Evolutionary conservation across 2,329 filamentous ascomycete genomes (phyloP).

Genomic region (Tolypocladium guangdongense): DNA sequence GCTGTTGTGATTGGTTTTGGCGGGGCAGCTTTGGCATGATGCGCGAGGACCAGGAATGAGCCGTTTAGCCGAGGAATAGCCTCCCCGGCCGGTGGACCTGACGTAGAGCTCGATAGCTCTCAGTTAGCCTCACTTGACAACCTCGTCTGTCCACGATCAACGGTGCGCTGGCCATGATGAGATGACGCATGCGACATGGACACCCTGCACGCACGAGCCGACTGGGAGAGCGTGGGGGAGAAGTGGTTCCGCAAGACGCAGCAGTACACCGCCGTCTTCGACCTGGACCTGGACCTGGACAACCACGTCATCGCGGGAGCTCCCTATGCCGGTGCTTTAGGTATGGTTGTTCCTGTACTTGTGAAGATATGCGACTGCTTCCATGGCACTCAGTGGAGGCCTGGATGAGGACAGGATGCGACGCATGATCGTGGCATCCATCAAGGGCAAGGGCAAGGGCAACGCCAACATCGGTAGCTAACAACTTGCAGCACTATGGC

Average conservation of each 20-base stretch:
- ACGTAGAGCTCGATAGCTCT: not conserved
- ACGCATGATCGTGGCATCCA: too few species aligned
- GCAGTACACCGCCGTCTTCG: conserved; percentile 87
- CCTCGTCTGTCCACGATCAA: not conserved
- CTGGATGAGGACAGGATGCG: not conserved
- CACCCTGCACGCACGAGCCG: conserved; percentile 58
- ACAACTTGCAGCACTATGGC: conserved; percentile 59
- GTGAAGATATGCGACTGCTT: too few species aligned
- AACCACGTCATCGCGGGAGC: conserved; percentile 88
- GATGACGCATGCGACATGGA: conserved; percentile 35
- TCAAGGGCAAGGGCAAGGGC: not conserved
- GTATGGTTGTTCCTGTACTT: conserved; percentile 33
- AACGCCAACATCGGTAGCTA: not conserved
- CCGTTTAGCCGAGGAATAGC: conserved; percentile 22
- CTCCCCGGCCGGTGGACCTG: conserved; percentile 1
- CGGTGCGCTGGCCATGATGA: conserved; percentile 14
- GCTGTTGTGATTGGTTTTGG: not conserved
- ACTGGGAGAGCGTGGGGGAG: conserved; percentile 91
- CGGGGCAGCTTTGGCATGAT: not conserved
- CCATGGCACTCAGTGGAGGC: too few species aligned
- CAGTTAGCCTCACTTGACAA: not conserved
- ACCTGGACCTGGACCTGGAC: conserved; percentile 86
- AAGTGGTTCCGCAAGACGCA: conserved; percentile 92
- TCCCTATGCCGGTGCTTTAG: conserved; percentile 86
- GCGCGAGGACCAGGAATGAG: not conserved